phyloP scores from a whole-genome alignment of 805 yeast species.

The Monosporozyma unispora region DNA sequence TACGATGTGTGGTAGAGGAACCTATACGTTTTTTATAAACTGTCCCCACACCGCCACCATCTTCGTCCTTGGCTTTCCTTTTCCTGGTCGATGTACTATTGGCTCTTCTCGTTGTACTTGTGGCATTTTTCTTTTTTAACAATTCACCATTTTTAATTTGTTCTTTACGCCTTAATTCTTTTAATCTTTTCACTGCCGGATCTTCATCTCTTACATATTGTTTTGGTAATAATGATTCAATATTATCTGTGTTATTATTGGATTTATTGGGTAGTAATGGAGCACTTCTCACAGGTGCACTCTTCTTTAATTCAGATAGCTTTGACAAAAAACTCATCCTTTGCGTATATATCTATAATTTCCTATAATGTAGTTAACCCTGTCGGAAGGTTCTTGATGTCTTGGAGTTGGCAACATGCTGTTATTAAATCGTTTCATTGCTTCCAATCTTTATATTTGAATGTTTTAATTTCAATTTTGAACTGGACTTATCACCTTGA shows the following conservation, averaged over 20 bases:
- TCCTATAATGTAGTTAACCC: no score
- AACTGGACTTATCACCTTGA: background rate
- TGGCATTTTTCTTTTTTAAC: slow-evolving; percentile 22
- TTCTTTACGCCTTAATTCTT: slow-evolving; percentile 56
- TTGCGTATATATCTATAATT: no score
- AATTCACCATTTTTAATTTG: slow-evolving; percentile 34
- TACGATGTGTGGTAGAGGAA: background rate
- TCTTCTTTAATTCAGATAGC: slow-evolving; percentile 22
- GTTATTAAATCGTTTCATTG: background rate
- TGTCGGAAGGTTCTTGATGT: no score
- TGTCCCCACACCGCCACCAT: slow-evolving; percentile 11
- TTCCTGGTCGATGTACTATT: background rate
- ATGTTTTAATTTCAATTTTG: no score
- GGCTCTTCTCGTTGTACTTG: background rate
- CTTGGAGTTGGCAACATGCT: no score
- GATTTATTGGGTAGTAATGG: background rate
- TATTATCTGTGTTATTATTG: background rate
- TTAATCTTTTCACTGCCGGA: slow-evolving; percentile 62
- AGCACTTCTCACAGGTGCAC: slow-evolving; percentile 4
- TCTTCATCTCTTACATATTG: slow-evolving; percentile 37
- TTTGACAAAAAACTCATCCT: slow-evolving; percentile 28
- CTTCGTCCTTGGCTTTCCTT: slow-evolving; percentile 11
- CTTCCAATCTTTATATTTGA: background rate
- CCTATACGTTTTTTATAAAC: slow-evolving; percentile 20
- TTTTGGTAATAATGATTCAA: slow-evolving; percentile 18